phyloP scores from a whole-genome alignment of 2,329 filamentous ascomycete species.

The Endocalyx cinctus region DNA sequence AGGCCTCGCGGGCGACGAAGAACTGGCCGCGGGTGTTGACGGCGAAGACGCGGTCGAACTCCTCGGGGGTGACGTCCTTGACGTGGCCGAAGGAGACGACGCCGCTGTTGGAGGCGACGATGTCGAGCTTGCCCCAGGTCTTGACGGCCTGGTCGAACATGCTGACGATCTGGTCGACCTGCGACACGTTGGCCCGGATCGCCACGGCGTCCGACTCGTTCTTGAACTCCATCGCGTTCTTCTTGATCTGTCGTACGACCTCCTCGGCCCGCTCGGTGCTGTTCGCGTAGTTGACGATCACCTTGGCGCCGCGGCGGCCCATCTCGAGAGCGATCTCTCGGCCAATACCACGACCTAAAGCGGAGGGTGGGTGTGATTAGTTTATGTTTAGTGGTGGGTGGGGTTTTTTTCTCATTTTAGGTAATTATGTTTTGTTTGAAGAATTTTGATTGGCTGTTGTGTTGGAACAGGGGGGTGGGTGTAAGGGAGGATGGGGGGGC shows the following conservation, averaged over 20 bases:
- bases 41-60: constrained; percentile 67
- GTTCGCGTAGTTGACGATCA: constrained; percentile 66
- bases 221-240: constrained; percentile 52
- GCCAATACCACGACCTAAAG: constrained; percentile 58
- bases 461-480: no score
- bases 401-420: not conserved
- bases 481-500: no score
- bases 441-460: constrained; percentile 8
- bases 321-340: constrained; percentile 63
- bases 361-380: constrained; percentile 3
- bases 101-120: constrained; percentile 67
- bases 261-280: constrained; percentile 59
- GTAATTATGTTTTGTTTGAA: not conserved
- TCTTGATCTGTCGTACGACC: constrained; percentile 63
- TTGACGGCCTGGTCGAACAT: constrained; percentile 60
- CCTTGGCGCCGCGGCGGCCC: constrained; percentile 59
- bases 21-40: constrained; percentile 67
- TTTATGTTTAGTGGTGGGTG: constrained; percentile 5
- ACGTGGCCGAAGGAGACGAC: constrained; percentile 65
- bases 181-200: constrained; percentile 64
- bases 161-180: constrained; percentile 56
- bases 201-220: constrained; percentile 58
- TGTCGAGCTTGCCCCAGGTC: constrained; percentile 63
- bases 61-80: constrained; percentile 64
- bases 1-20: constrained; percentile 67